These are phyloP conservation scores for Arachnopeziza araneosa DNA, from an alignment of 2,329 filamentous ascomycete species.

Conservation along the genomic window DNA sequence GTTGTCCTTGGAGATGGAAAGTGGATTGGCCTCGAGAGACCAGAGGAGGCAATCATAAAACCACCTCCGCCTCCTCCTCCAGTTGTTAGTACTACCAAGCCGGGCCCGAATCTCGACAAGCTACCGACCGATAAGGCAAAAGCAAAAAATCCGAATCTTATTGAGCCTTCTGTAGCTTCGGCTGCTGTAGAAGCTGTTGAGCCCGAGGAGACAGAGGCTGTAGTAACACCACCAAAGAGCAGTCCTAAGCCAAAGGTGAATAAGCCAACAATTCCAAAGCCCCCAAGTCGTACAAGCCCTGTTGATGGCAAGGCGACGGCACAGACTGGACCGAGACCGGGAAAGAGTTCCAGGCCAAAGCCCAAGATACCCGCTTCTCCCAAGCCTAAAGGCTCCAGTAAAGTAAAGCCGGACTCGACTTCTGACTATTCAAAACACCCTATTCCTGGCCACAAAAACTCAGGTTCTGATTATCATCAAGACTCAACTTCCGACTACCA, in stretches of 20 bases:
- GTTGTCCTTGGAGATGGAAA: conserved; percentile 3
- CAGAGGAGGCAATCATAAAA: background rate
- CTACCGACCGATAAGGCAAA: background rate
- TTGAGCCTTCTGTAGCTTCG: background rate
- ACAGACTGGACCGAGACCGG: too few species aligned
- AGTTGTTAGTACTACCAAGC: background rate
- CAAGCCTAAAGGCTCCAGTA: too few species aligned
- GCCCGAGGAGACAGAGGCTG: background rate
- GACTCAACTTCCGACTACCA: too few species aligned
- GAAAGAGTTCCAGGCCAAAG: too few species aligned
- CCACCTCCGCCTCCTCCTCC: background rate
- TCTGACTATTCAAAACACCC: too few species aligned
- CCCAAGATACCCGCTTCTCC: too few species aligned
- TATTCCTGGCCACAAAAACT: too few species aligned
- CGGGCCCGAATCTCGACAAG: background rate
- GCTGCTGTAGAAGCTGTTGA: background rate
- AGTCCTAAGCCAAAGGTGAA: background rate
- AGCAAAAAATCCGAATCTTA: background rate
- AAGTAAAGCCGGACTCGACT: too few species aligned
- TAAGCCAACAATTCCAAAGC: background rate
- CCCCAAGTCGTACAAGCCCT: too few species aligned
- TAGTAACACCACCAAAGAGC: background rate
- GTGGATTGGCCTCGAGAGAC: background rate
- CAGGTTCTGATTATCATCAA: too few species aligned
- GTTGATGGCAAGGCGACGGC: too few species aligned